Percentiles rank a stretch among this genome's conserved stretches.
phyloP scores from a whole-genome alignment of 495 filamentous ascomycete species.

The Aeminium ludgeri region DNA sequence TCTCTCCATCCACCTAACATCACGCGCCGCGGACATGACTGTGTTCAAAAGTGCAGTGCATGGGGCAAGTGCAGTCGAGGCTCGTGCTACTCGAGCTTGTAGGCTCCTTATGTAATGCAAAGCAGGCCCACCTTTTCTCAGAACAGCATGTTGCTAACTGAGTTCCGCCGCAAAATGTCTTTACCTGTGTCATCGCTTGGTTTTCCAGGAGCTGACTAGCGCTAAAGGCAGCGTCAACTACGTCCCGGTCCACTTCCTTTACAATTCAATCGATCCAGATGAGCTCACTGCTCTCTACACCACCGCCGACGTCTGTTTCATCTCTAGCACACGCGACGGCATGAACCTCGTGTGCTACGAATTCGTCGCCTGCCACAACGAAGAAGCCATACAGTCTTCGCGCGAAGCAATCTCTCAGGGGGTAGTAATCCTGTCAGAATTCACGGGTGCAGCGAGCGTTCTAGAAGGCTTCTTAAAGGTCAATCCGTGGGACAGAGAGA shows the following conservation, averaged over 20 bases:
- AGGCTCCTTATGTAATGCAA: too few species aligned
- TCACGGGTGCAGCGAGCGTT: constrained; percentile 71
- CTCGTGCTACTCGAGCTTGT: too few species aligned
- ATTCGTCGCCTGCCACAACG: constrained; percentile 73
- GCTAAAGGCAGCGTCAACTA: constrained; percentile 64
- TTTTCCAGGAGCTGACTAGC: neutral
- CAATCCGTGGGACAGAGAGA: constrained; percentile 78
- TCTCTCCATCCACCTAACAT: too few species aligned
- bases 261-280: constrained; percentile 68
- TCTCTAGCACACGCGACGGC: constrained; percentile 74
- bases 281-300: constrained; percentile 79
- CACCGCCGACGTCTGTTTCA: constrained; percentile 70
- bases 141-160: too few species aligned
- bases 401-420: constrained; percentile 45
- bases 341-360: constrained; percentile 95
- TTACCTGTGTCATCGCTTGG: neutral
- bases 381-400: constrained; percentile 18
- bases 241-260: constrained; percentile 83
- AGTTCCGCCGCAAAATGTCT: too few species aligned
- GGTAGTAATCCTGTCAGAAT: constrained; percentile 78
- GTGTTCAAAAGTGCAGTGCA: too few species aligned
- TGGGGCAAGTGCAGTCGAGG: too few species aligned
- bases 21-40: too few species aligned
- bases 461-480: constrained; percentile 75
- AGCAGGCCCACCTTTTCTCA: too few species aligned